Evolutionary conservation across 2,329 filamentous ascomycete genomes (phyloP), one percentile per base, ranked within the genome.

Genomic region (Phialophora chinensis): DNA sequence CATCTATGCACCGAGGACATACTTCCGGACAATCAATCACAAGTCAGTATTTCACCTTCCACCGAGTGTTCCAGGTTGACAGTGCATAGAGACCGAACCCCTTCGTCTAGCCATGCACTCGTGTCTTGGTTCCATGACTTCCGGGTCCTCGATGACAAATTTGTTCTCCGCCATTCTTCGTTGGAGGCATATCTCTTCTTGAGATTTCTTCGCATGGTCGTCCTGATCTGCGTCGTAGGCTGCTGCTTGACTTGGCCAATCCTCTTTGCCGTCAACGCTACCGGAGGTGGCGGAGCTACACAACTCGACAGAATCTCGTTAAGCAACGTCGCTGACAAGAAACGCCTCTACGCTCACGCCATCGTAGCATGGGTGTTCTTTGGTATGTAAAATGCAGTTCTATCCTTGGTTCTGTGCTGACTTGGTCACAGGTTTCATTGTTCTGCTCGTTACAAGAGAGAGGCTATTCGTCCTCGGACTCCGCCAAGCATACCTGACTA

Each of bases 181-280:
- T 85, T 98, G 62, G 94, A 98, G 77, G 91, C 91, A 23, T 98
- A 93, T 79, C 88, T 98, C 52, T 97, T 96, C 77, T 83, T 98
- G 27, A 91, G 94, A 23, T 96, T 94, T 73, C 81, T 98, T 66
- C 89, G 92, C 71, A 90, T 95, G 58, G 82, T 91, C 52, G 88
- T 90, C 67, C 85, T 90, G 63, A 90, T 94, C 68, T 94, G 90
- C 77, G 85, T 96, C 35, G 88, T 92, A 5, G 95, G 95, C 57
- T 92, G 90, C 74, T 81, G 87, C 71, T 89, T 97, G 67, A 92
- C 91, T 29, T 97, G 92, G 90, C 94, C 95, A 0, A 84, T 97
- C 35, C 83, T 98, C n/a, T 90, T 91, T 86, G 93, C 95, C 0
- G 82, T 98, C 73, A 94, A 97, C 78, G 88, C 88, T 54, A 97